Percentiles rank a stretch among this genome's conserved stretches.
Conservation (phyloP, 2,329 filamentous ascomycete genomes). For the Calonectria crousiana region DNA sequence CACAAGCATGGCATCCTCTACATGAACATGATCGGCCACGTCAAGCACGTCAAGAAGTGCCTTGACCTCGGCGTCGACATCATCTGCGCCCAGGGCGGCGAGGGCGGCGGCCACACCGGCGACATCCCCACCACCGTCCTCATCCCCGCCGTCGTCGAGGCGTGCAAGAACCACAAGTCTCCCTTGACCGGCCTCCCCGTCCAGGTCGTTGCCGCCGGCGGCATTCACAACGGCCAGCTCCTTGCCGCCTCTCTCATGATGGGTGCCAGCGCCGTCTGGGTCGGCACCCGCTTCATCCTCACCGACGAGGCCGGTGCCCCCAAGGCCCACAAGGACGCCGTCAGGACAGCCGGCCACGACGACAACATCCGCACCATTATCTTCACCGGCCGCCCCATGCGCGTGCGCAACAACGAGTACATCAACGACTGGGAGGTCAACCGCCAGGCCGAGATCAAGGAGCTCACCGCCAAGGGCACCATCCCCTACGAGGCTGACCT, state of each 20-base stretch:
- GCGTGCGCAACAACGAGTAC: conserved; percentile 93
- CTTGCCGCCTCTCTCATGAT: conserved; percentile 93
- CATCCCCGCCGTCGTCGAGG: conserved; percentile 90
- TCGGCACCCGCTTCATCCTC: conserved; percentile 95
- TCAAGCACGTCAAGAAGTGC: conserved; percentile 98
- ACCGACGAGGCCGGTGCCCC: conserved; percentile 95
- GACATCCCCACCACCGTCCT: conserved; percentile 92
- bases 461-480: conserved; percentile 87
- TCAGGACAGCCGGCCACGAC: conserved; percentile 90
- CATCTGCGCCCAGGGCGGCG: conserved; percentile 98
- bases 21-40: conserved; percentile 99
- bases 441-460: conserved; percentile 89
- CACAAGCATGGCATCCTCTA: conserved; percentile 90
- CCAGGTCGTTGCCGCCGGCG: conserved; percentile 92
- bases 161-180: conserved; percentile 84
- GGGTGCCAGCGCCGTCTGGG: conserved; percentile 93
- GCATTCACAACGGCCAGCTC: conserved; percentile 92
- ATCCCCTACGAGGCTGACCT: conserved; percentile 96
- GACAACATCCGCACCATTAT: conserved; percentile 98
- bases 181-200: conserved; percentile 89
- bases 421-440: conserved; percentile 97
- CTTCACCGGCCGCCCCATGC: conserved; percentile 95
- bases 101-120: conserved; percentile 96
- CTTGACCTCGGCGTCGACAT: conserved; percentile 92
- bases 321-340: conserved; percentile 94